Conservation (phyloP, 257 asterid species). For the Przewalskia tangutica region DNA sequence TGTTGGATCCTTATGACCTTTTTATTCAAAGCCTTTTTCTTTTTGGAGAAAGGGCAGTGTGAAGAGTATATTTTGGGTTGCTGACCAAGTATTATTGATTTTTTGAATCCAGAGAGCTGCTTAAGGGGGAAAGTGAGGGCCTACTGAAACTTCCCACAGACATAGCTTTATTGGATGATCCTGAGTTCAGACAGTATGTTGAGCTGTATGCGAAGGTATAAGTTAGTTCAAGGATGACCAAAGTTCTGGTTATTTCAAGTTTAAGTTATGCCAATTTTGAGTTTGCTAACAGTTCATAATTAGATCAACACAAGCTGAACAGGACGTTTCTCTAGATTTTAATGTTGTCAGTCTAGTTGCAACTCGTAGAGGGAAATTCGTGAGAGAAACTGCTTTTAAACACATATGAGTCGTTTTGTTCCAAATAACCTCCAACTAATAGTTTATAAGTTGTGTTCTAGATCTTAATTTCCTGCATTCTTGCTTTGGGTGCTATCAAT, state of each 20-base stretch:
- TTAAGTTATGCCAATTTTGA: not conserved
- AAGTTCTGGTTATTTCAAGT: not conserved
- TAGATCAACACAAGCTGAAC: not conserved
- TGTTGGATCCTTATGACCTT: slow-evolving; percentile 9
- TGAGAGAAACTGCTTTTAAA: not conserved
- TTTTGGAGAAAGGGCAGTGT: not conserved
- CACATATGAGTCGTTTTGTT: not conserved
- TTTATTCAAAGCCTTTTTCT: not conserved
- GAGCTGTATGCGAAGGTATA: slow-evolving; percentile 88
- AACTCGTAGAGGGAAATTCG: not conserved
- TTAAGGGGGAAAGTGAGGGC: slow-evolving; percentile 75
- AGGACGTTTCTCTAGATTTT: not conserved
- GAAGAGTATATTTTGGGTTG: not conserved
- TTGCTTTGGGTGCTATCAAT: not conserved
- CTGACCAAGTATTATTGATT: not conserved
- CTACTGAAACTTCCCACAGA: slow-evolving; percentile 84
- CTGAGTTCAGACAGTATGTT: slow-evolving; percentile 60
- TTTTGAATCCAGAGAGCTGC: slow-evolving; percentile 64
- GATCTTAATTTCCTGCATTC: not conserved
- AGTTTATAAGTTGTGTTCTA: not conserved
- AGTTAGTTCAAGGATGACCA: not conserved
- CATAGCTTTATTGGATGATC: slow-evolving; percentile 71
- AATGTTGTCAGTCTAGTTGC: not conserved
- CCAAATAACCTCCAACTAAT: not conserved
- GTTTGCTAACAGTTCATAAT: not conserved